Base-by-base conservation (phyloP, 345 rosid species). In the Ailanthus altissimus region DNA sequence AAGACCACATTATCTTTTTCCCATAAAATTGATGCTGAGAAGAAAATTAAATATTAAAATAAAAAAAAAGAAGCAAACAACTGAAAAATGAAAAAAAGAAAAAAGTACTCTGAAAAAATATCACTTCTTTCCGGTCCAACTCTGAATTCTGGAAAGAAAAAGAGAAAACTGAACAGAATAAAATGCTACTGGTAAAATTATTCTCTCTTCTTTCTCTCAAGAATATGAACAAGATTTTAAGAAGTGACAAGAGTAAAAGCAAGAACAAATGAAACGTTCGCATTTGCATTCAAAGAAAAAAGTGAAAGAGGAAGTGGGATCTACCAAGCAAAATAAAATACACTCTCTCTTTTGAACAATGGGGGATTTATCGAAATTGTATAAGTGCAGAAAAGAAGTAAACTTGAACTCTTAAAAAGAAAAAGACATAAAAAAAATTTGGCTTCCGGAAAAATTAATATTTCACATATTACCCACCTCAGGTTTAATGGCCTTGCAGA, bases 401-500 rank as follows among this genome's bases (percentile, higher is more conserved):
- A 32, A 32, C 38, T 32, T 32, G 38, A 32, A 32, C 38, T 32
- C 38, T 32, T 32, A 32, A 32, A 32, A 32, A 3, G 38, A 32
- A 32, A 32, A 32, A 32, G 38, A 32, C 38, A 1, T 32, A 32
- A 32, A 3, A 32, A 1, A 32, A 1, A 1, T 32, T 32, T 32
- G 38, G 8, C 9, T 20, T 11, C 16, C 0, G 20, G 1, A 51
- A 15, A 51, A 49, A 49, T 49, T 15, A 12, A 3, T 49, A 12
- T 12, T 49, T 7, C 5, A n/a, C 57, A 51, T 54, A 20, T 54
- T 2, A n/a, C 59, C 18, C 86, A 93, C 99, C 99, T 94, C 93
- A 8, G 99, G 94, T 82, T 84, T 90, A 51, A 89, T 89, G 77
- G 97, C 97, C 80, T 91, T 94, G 88, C 98, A 96, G 60, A 93